Base-by-base conservation (phyloP, 169 alveolate species). In the Theileria equi region DNA sequence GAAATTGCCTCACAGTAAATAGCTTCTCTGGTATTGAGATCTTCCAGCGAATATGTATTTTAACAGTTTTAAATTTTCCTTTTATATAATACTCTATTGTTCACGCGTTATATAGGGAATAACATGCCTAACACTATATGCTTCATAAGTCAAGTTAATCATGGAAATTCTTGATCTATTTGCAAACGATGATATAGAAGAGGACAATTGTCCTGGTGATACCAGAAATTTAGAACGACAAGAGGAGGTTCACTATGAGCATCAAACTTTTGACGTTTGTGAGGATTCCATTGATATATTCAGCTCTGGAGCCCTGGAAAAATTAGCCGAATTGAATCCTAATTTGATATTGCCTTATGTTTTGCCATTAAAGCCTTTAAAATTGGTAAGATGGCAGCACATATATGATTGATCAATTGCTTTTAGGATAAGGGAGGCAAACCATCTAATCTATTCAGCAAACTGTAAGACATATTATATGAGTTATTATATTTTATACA, bases 201-300 rank as follows among this genome's bases (percentile, higher is more conserved):
- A 60, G 5, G 40, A 1, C n/a, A 13, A 13, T 13, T 38, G 19
- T 13, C n/a, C 45, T 32, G 62, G 13, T 1, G 2, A 29, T 43
- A 7, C 60, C 5, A 48, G 8, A 11, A 40, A 60, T 17, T 2
- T 40, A 44, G 17, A 26, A 16, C 64, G 40, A 60, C 44, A 16
- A 10, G 25, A 31, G 28, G 40, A 57, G 0, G 21, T 16, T 17
- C 41, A 57, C 26, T 23, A 11, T 21, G 70, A 60, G 5, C 35
- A 43, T 7, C 17, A n/a, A 25, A 19, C 66, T 16, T 29, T 26
- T 4, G 55, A 60, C 7, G 25, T 40, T 25, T 47, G 36, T 28
- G 68, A 66, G 6, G 79, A 74, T 32, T 60, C 77, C 31, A 43
- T 64, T 3, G 84, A 74, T 57, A 19, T 74, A 45, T 60, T 64